Evolutionary conservation across 495 filamentous ascomycete genomes (phyloP), one percentile per base, ranked within the genome.

Genomic region (Bryoglossum gracile): DNA sequence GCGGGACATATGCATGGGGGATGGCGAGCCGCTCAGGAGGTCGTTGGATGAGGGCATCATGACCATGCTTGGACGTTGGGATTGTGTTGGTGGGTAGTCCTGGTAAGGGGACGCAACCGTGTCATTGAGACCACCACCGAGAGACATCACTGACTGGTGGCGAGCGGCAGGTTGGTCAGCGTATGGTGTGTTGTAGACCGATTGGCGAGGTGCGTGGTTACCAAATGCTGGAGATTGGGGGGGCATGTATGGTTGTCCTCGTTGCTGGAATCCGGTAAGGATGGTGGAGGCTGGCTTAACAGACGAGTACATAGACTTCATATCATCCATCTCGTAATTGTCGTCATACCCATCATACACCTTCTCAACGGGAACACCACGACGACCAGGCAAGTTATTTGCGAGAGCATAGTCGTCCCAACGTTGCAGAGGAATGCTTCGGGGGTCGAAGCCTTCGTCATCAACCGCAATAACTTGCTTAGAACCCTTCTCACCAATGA

Each of bases 321-420:
- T 92, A 58, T 98, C 92, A 60, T 98, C 92, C 84, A 97, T 89
- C 64, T 97, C 92, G 68, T 88, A 87, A 14, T 68, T 81, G 54
- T 88, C 83, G 19, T 80, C 75, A 57, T 86, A 89, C 24, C 68
- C 66, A 26, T 68, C 71, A 35, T 63, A 67, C 22, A 60, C 61
- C 71, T 94, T 94, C 70, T 95, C 89, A 30, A 68, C 61, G 39
- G 74, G 69, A 35, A 68, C 65, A 49, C 89, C 89, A 39, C 92
- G 87, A 42, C 94, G 86, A 30, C 92, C 92, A 43, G 92, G 94
- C 1, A 98, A 82, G 52, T 84, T 84, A 71, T 96, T 95, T 37
- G 72, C 62, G n/a, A 79, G 55, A n/a, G 94, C 94, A 60, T 98
- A 97, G 62, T 96, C 92, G 63, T 97, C 92, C 92, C 92, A 98